Evolutionary conservation across 2,329 filamentous ascomycete species (phyloP).

Genomic region (Penicillium sp.): DNA sequence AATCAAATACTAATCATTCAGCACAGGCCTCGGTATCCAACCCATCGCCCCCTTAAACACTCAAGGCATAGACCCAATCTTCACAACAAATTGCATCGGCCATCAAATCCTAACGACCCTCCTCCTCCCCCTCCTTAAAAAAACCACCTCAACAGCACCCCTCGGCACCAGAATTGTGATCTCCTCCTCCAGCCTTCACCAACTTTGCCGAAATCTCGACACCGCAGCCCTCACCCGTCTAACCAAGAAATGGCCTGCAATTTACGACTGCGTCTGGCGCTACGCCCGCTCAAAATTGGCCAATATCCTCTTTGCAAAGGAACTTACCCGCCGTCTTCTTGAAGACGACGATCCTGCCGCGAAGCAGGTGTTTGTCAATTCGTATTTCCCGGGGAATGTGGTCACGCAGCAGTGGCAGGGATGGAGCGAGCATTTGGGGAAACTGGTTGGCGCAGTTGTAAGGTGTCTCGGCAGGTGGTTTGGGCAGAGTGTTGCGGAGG

Average conservation of each 20-base stretch:
- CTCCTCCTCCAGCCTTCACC: constrained; percentile 41
- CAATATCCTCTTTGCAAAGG: constrained; percentile 38
- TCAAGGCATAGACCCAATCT: constrained; percentile 53
- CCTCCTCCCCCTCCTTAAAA: constrained; percentile 42
- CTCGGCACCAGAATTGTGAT: constrained; percentile 51
- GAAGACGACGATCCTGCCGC: constrained; percentile 25
- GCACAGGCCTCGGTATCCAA: constrained; percentile 20
- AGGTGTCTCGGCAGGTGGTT: constrained; percentile 27
- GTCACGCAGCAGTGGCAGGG: constrained; percentile 37
- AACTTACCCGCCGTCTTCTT: constrained; percentile 35
- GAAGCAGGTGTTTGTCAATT: constrained; percentile 36
- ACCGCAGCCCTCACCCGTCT: constrained; percentile 30
- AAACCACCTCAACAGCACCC: constrained; percentile 19
- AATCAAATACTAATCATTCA: not conserved
- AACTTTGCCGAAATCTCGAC: constrained; percentile 32
- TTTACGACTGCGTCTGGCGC: constrained; percentile 35
- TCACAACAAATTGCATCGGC: constrained; percentile 56
- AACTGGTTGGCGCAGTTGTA: constrained; percentile 25
- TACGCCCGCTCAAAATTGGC: constrained; percentile 41
- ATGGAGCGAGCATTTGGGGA: constrained; percentile 36
- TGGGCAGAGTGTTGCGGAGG: constrained; percentile 35
- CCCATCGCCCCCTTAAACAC: constrained; percentile 25
- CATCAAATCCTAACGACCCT: constrained; percentile 57
- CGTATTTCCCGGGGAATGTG: constrained; percentile 40
- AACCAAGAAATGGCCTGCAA: constrained; percentile 24